Evolutionary conservation across 2,329 filamentous ascomycete genomes (phyloP), one percentile per base, ranked within the genome.

Genomic region (Dothideomycetes sp.): DNA sequence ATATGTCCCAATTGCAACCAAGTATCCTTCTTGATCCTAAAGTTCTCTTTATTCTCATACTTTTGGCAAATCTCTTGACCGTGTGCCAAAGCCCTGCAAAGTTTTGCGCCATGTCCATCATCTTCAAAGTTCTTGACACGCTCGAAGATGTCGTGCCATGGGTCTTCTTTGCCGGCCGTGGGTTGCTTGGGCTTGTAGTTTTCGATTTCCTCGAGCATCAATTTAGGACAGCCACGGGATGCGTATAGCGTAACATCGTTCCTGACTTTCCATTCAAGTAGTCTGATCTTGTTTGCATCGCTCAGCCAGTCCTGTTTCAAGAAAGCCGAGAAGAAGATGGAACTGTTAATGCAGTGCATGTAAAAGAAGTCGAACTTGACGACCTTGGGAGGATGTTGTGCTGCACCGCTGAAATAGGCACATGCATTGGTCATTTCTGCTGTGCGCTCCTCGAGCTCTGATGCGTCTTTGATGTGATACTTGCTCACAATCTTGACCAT

Each of bases 251-350:
- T 54, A 5, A 94, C 64, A 55, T 91, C 84, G 50, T 79, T 62
- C 29, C 86, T 76, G 35, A 80, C 82, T 60, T 93, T 94, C 75
- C 79, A 88, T 60, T 91, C 82, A 6, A 94, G 67, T 0, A 94
- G 63, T 5, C 84, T 76, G 10, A 70, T 65, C 55, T 88, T 89
- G 33, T 67, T 65, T 6, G 68, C 65, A 0, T 62, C 54, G 0
- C 76, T 67, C 30, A 87, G 67, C 73, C 74, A 91, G 25, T 67
- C 49, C 48, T 70, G 70, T 9, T 64, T 63, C 53, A 79, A 71
- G 56, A 94, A 70, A 6, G 69, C 57, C 5, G 69, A 67, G 49
- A 84, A 70, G 64, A 89, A 91, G 49, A 94, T 76, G n/a, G 80
- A 80, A 9, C 69, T 67, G 54, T 82, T 95, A 49, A 89, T 64